Base-by-base conservation (phyloP, 306 rosid genomes). In the Citrullus mucosospermus region DNA sequence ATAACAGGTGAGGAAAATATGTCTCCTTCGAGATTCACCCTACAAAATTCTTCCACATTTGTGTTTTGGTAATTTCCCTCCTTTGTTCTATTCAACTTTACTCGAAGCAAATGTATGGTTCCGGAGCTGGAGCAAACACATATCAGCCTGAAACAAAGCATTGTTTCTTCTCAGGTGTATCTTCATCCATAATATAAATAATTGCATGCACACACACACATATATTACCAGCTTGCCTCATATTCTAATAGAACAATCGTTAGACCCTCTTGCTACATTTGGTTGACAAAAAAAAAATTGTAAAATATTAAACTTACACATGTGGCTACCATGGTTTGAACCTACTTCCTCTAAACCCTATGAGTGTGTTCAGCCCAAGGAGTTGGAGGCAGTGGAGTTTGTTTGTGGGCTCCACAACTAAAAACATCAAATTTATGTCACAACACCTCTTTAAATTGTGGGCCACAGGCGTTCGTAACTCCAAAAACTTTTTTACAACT, bases 1-100 rank as follows among this genome's bases (percentile, higher is more conserved):
- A 92, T 92, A 38, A 92, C 83, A 43, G 98, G 97, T 3, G 97
- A 94, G 65, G 97, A 94, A 80, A 94, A 94, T 66, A 94, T 82
- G 60, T 89, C 93, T 20, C 93, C 96, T 18, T 76, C 79, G 75
- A 94, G 85, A 76, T 86, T 80, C 54, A 90, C 50, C 79, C 82
- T 87, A 32, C 88, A 85, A 78, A 87, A 87, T 83, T 94, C 96
- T 79, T 88, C 84, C 75, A 90, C 93, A 20, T 82, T 12, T 6
- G 60, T 57, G 38, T 67, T 80, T 16, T 8, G 77, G n/a, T 13
- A 75, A 85, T 73, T 59, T 41, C 30, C 36, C 43, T 78, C 83
- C 50, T 79, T 15, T 1, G 62, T 46, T 18, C 30, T 57, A 77
- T 84, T 83, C 28, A 6, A 28, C 78, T 78, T 82, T 44, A 83